Evolutionary conservation across 2,329 filamentous ascomycete genomes (phyloP), one percentile per base, ranked within the genome.

Genomic region (Rhinocladiella similis): DNA sequence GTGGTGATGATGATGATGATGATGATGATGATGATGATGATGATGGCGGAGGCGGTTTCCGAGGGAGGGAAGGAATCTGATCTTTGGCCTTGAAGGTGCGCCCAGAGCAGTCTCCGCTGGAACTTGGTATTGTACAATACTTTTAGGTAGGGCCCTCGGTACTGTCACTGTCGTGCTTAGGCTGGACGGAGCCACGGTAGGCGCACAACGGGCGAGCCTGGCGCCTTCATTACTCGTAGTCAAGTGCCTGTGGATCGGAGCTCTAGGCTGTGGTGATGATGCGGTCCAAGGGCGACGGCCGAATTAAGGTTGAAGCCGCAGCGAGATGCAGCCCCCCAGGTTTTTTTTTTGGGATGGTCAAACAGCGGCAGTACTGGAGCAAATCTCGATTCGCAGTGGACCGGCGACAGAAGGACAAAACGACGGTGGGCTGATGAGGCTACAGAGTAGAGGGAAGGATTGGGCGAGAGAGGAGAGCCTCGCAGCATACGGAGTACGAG

Each of bases 401-500:
- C 42, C 42, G 20, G 18, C 14, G 29, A 35, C 18, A 33, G 41
- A 54, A 36, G 43, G 51, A 48, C 29, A 33, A 16, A 25, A 20
- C 29, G 16, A 33, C 46, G 29, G 9, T 14, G 20, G 20, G 5
- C 3, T 7, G 45, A 27, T 27, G n/a, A n/a, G 22, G 22, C 4
- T 25, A 25, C 29, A 12, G 29, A 33, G 29, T 7, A 12, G 3
- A 12, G 10, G 3, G 33, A 13, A 48, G 46, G 46, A 54, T 54
- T 54, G 52, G 52, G 36, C 33, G 45, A 43, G 36, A 20, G 45
- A 27, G 41, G 20, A 36, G 52, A 54, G 52, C 52, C 52, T 54
- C 52, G 52, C 52, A 54, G 52, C 29, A 54, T 20, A 48, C 29
- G 10, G 29, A 33, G 29, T 33, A 33, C 29, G 29, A 33, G 7